Evolutionary conservation across 257 asterid genomes (phyloP).

Genomic region (Scutellaria baicalensis): DNA sequence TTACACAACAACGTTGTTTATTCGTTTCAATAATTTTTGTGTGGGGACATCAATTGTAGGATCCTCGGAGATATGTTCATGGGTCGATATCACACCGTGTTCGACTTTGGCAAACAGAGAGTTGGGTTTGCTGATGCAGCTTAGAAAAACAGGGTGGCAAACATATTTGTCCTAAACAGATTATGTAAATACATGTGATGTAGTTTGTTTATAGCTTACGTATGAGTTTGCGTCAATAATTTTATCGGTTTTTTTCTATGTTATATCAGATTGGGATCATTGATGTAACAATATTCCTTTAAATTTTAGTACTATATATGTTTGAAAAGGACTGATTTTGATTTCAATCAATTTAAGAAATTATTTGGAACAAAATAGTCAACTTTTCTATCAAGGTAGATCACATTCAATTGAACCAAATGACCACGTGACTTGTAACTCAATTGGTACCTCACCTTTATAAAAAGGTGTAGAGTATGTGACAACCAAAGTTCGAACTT

Average conservation of each 20-base stretch:
- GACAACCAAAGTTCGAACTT: too few species aligned
- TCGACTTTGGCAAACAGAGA: constrained; percentile 62
- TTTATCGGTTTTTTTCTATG: too few species aligned
- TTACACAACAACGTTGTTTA: neutral
- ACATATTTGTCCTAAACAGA: neutral
- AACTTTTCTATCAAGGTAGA: too few species aligned
- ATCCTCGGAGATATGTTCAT: constrained; percentile 81
- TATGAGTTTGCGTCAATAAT: neutral
- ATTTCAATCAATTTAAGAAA: too few species aligned
- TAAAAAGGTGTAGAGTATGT: too few species aligned
- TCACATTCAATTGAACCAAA: too few species aligned
- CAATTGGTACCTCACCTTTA: too few species aligned
- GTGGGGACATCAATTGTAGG: constrained; percentile 35
- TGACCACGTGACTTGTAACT: too few species aligned
- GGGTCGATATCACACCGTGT: constrained; percentile 88
- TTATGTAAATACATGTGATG: neutral
- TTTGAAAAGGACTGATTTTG: too few species aligned
- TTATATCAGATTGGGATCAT: neutral
- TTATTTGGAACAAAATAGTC: too few species aligned
- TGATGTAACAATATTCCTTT: too few species aligned
- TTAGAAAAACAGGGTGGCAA: constrained; percentile 6
- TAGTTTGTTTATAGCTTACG: neutral
- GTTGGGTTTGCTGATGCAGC: constrained; percentile 93
- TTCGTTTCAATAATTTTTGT: neutral
- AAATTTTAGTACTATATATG: too few species aligned